Base-by-base conservation (phyloP, 2,329 filamentous ascomycete species). In the Diaporthe sp. region DNA sequence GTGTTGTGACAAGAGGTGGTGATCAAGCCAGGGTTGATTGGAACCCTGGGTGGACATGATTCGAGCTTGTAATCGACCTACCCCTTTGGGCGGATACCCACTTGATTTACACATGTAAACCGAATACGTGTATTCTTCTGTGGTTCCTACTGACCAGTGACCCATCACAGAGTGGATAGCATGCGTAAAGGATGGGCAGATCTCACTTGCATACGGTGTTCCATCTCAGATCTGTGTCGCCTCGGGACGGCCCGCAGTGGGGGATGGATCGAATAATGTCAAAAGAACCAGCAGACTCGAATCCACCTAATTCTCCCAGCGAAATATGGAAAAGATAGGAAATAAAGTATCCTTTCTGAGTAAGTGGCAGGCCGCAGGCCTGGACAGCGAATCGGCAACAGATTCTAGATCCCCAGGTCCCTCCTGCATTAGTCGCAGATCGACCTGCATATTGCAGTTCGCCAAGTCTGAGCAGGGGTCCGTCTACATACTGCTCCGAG, bases 371-470 rank as follows among this genome's bases (percentile, higher is more conserved):
- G 25, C 47, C 15, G 55, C 59, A 47, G 59, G 37, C 25, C 25
- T 17, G 27, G 42, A 50, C 6, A 17, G 25, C n/a, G 35, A n/a
- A 66, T 51, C 22, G 27, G 25, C 63, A 25, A 66, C 32, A 66
- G 63, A 51, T 66, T 66, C 61, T 37, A 66, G 42, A 66, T 51
- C 19, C 4, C 27, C 25, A 19, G n/a, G 71, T 73, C 22, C 66
- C 72, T 66, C 66, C 72, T 66, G 72, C 68, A 71, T 66, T 71
- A 66, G 56, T 50, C 47, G 37, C 56, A 51, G 37, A 51, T 71
- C 65, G n/a, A 68, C 30, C 47, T 68, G 32, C 44, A 68, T 15
- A n/a, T 15, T 53, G 32, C 47, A 51, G 63, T 51, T 53, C 32
- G 63, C 63, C 44, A 66, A 68, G 63, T 53, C 63, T n/a, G 12